Evolutionary conservation across 2,329 filamentous ascomycete genomes (phyloP), one percentile per base, ranked within the genome.

Genomic region (Akanthomyces muscarius): DNA sequence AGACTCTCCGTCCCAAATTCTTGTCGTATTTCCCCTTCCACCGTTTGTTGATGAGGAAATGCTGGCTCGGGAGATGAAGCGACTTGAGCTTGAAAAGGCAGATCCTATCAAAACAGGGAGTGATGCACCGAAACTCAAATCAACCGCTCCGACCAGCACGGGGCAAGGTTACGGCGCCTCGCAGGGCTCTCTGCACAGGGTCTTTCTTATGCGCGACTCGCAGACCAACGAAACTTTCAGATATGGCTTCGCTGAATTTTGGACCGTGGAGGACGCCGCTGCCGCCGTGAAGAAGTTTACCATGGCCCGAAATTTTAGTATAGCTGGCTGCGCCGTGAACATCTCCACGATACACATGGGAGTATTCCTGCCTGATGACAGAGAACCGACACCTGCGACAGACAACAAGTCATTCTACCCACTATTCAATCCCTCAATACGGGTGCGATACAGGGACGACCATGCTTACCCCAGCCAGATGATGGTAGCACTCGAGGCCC

Each of bases 191-290:
- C 77, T 96, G 10, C 85, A 89, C 65, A 86, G 91, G 58, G 86
- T 95, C 1, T 85, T 95, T 65, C 77, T 96, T 30, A 87, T 95
- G 69, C 85, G 91, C 62, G 89, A 94, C 71, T 83, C 87, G 51
- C 81, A 80, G 65, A 89, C 82, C 4, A 84, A 91, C 61, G 87
- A 90, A 65, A 91, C 88, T 58, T 90, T 90, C 81, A 85, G 88
- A 67, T 96, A 91, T 69, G 91, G 91, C 0, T 96, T 96, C 74
- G 91, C 88, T 1, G 91, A 96, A 73, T 96, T 93, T 71, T 88
- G 86, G 69, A 89, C 86, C 0, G 79, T 91, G 21, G 86, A 89
- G 72, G 90, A 95, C 73, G 90, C 91, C 2, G 83, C 87, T 72
- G 88, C 87, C 25, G 91, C 91, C 4, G 77, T 93, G 70, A 81